Base-by-base conservation (phyloP, 75 land plant species). In the Adiantum capillusveneris region DNA sequence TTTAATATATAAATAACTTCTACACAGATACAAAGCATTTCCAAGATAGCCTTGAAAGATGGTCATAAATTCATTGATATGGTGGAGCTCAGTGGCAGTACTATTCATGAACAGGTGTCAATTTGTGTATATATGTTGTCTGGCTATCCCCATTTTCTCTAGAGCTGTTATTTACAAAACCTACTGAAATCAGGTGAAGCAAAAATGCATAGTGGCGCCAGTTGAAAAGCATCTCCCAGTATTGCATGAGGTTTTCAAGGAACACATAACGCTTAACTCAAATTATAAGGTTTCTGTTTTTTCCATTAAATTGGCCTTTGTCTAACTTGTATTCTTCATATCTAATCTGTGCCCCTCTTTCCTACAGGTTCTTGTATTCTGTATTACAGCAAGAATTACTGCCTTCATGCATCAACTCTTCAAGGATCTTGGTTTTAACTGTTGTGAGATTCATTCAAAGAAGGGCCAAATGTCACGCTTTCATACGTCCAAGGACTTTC, bases 41-140 rank as follows among this genome's bases (percentile, higher is more conserved):
- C 85, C 28, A 85, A 88, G 44, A 67, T 88, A 62, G 93, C 83
- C 53, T 67, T 88, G 66, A 82, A 72, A 60, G 70, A 50, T 69
- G 85, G 79, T 22, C 83, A 85, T 65, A 62, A 45, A 29, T 77
- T 53, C 53, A 56, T 85, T 64, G 83, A 88, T 65, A 85, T 78
- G 18, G 74, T 77, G 9, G 89, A 77, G 30, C 36, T 66, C 25
- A 71, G 76, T 44, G 25, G 61, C 9, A 34, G 37, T 34, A 46
- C 34, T 59, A 84, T 84, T 30, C 70, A 27, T 65, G 37, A 56
- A 44, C 71, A 80, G 85, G 91, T 84, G 27, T 51, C 22, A 56
- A 46, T 6, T 44, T 21, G n/a, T n/a, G n/a, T n/a, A n/a, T n/a
- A n/a, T n/a, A n/a, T n/a, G n/a, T n/a, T n/a, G n/a, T n/a, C n/a